Base-by-base conservation (phyloP, 345 rosid genomes). In the Arabis alpina region DNA sequence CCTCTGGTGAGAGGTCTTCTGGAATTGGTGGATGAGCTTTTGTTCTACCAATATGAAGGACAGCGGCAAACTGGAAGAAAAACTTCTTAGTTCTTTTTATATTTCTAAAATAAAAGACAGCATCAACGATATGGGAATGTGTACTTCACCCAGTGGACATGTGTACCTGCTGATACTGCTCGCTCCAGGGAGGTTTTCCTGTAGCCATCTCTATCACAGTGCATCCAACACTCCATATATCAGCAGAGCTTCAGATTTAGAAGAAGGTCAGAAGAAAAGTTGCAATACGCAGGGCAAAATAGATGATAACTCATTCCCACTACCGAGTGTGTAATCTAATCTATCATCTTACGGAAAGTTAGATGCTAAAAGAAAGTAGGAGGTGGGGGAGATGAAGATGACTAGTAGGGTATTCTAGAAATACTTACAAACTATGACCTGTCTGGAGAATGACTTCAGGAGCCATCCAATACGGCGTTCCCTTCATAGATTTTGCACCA, bases 121-220 rank as follows among this genome's bases (percentile, higher is more conserved):
- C 43, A 34, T 50, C 24, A 75, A 63, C 8, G 28, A 55, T 64
- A 45, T 6, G 25, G 45, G 42, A 34, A 64, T 76, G n/a, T 49
- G 61, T 63, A 51, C 43, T 41, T 32, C 65, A 61, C 65, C 63
- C 34, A 43, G 53, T 74, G 32, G 65, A 59, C 60, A 23, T 25
- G 14, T 49, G 10, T 82, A 91, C 98, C 97, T 91, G 96, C 73
- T 93, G 92, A 75, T 84, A 93, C 72, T 91, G 92, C 79, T 89
- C 89, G 69, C 97, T 93, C 98, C 97, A 91, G 11, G 98, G 97
- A 80, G 97, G 94, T 80, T 93, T 91, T 72, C 98, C 97, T 3
- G 96, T 89, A 43, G 96, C 98, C 97, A 93, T 93, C 82, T 93
- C 98, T 57, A 93, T 93, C 70, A 93, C 92, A 19, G 98, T 93